These are phyloP conservation scores for Albizia julibrissin DNA, from an alignment of 306 rosid genomes.

Conservation along the genomic window DNA sequence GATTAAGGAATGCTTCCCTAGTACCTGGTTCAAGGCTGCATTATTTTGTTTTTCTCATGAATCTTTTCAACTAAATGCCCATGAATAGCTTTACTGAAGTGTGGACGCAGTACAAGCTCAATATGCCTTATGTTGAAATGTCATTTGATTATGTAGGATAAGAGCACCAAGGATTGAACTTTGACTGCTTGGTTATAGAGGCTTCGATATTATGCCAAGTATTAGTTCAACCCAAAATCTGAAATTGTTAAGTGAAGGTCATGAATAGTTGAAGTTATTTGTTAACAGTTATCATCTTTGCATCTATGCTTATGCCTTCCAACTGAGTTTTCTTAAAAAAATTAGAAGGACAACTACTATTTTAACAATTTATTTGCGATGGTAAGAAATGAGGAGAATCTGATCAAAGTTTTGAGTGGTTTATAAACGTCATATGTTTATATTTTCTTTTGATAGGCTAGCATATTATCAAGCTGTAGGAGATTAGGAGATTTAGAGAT, in stretches of 20 bases:
- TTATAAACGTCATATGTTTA: not conserved
- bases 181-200: not conserved
- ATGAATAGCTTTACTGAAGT: not conserved
- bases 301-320: not conserved
- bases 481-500: too few relatives aligned
- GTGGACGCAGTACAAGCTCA: not conserved
- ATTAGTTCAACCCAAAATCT: not conserved
- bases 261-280: not conserved
- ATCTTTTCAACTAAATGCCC: not conserved
- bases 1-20: conserved; percentile 1
- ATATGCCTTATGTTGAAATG: conserved; percentile 2
- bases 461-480: not conserved
- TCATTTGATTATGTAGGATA: conserved; percentile 7
- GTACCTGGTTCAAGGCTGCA: not conserved
- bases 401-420: not conserved
- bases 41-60: not conserved
- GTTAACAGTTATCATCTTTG: not conserved
- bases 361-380: not conserved
- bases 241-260: not conserved
- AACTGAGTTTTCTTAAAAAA: not conserved
- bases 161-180: not conserved
- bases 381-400: not conserved
- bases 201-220: not conserved
- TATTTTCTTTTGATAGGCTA: not conserved
- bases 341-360: not conserved